Base-by-base conservation (phyloP, 768 basidiomycete species). In the Rhizopogon vulgaris region DNA sequence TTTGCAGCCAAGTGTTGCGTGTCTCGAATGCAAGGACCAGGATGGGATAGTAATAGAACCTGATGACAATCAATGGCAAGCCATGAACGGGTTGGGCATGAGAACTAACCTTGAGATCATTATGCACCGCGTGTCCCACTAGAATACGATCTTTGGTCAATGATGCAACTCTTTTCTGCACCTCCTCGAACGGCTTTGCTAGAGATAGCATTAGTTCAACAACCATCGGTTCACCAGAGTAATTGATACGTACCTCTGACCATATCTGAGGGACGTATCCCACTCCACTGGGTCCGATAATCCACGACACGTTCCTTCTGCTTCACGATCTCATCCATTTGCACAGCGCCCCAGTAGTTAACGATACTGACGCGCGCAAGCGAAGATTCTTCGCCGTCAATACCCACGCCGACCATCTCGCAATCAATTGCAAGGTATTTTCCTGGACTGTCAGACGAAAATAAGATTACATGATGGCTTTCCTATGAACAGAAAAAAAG, bases 361-460 rank as follows among this genome's bases (percentile, higher is more conserved):
- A 97, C 92, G 38, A 96, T 64, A 47, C 87, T 90, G 56, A 95
- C 89, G 30, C 94, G 84, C 1, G 93, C 94, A 12, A 96, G 77
- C 0, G 87, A 85, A 0, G 89, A 92, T 64, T 95, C 91, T 3
- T 68, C 69, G 18, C 90, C 91, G 24, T 84, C 77, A n/a, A 82
- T 76, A 1, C 93, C 93, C n/a, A 95, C 79, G 4, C 94, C 94
- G 10, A 98, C 94, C 93, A 98, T 96, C 69, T 98, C 95, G 60
- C 95, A 98, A 68, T 99, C 95, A 27, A 99, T 72, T 0, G 92
- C 83, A 39, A 96, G 71, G 56, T 87, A 87, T 61, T 79, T 85
- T 43, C 87, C 87, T 4, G 82, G 80, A 42, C 84, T 83, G 49
- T 38, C n/a, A 18, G 49, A 41, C 11, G n/a, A 49, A 49, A 51